Evolutionary conservation across 106 monocot genomes (phyloP).

Genomic region (Acanthochlamys bracteata): DNA sequence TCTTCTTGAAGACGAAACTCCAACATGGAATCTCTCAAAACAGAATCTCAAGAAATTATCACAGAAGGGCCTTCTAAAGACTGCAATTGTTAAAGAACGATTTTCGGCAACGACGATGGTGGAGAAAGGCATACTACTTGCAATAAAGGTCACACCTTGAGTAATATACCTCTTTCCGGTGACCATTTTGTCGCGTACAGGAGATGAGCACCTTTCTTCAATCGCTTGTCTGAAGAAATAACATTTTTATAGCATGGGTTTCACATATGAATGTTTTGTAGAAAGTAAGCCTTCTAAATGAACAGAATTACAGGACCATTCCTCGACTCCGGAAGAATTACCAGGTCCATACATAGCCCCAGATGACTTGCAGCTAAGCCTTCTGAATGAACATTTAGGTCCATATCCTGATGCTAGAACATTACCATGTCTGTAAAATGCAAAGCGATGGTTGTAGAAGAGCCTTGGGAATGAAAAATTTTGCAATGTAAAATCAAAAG

Average conservation of each 20-base stretch:
- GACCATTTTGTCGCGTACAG: constrained; percentile 20
- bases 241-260: neutral
- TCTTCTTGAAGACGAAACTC: constrained; percentile 78
- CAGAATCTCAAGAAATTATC: constrained; percentile 84
- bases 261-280: too few species aligned
- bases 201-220: neutral
- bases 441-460: too few species aligned
- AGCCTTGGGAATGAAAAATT: neutral
- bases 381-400: neutral
- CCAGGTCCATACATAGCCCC: too few species aligned
- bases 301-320: neutral
- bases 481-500: constrained; percentile 24
- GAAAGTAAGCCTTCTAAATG: too few species aligned
- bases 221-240: constrained; percentile 1
- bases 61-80: constrained; percentile 86
- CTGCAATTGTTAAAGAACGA: constrained; percentile 22
- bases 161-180: constrained; percentile 38
- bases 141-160: neutral
- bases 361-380: neutral
- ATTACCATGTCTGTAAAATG: too few species aligned
- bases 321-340: neutral
- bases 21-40: constrained; percentile 67
- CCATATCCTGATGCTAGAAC: too few species aligned
- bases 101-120: constrained; percentile 2
- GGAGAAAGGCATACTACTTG: neutral